Percentiles rank a stretch among this genome's conserved stretches.
Evolutionary conservation across 106 monocot species (phyloP).

Genomic region (Vanilla planifolia): DNA sequence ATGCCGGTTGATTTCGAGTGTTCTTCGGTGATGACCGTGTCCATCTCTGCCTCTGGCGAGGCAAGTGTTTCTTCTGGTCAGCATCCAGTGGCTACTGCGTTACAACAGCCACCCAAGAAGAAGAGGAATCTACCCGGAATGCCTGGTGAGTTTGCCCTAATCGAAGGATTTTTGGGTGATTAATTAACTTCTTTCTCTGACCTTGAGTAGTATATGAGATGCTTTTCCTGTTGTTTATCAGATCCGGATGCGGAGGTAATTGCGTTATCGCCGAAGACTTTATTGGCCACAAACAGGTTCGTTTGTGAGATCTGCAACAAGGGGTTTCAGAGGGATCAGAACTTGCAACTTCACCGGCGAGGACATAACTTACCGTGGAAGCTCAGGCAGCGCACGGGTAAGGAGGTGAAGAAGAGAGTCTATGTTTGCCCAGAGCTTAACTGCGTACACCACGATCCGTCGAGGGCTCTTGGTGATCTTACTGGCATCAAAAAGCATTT

Average conservation of each 20-base stretch:
- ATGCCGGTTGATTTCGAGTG: slow-evolving; percentile 2
- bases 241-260: slow-evolving; percentile 67
- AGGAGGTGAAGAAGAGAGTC: slow-evolving; percentile 43
- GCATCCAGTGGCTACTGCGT: background rate
- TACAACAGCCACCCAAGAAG: slow-evolving; percentile 30
- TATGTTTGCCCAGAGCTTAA: slow-evolving; percentile 60
- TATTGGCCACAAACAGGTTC: slow-evolving; percentile 62
- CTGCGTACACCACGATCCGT: slow-evolving; percentile 64
- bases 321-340: slow-evolving; percentile 66
- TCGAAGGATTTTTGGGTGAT: too few species aligned
- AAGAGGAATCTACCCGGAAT: slow-evolving; percentile 52
- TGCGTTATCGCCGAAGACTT: slow-evolving; percentile 49
- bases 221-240: slow-evolving; percentile 4
- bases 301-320: slow-evolving; percentile 75
- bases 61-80: slow-evolving; percentile 14
- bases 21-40: background rate
- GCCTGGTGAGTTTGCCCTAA: slow-evolving; percentile 18
- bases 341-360: slow-evolving; percentile 55
- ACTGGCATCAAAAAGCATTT: slow-evolving; percentile 91
- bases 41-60: slow-evolving; percentile 8
- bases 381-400: slow-evolving; percentile 47
- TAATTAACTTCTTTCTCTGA: too few species aligned
- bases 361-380: slow-evolving; percentile 68
- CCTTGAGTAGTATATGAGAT: background rate
- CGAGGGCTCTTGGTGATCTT: slow-evolving; percentile 59